phyloP scores from a whole-genome alignment of 2,329 filamentous ascomycete genomes.

The Talaromyces sp. region DNA sequence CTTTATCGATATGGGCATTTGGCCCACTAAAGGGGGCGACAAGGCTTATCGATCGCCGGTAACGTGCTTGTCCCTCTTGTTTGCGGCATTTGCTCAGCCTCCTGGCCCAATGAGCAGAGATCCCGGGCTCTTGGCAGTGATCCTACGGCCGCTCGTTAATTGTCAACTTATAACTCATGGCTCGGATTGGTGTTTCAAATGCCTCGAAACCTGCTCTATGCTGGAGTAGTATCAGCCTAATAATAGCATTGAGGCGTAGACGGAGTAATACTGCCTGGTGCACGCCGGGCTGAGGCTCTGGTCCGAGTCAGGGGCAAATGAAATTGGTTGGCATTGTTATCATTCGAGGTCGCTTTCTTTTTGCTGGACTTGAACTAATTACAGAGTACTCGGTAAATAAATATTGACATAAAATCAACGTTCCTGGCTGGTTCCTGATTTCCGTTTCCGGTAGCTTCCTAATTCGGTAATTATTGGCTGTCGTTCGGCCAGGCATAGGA shows the following conservation, averaged over 20 bases:
- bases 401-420: neutral
- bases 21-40: slow-evolving; percentile 1
- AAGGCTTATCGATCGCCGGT: neutral
- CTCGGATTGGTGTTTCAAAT: neutral
- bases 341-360: neutral
- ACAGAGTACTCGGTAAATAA: neutral
- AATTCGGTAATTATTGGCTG: neutral
- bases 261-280: neutral
- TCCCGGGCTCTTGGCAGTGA: neutral
- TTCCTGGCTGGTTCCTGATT: neutral
- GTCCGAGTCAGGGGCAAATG: too few species aligned
- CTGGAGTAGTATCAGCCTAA: neutral
- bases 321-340: too few species aligned
- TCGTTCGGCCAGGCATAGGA: neutral
- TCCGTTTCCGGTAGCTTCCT: neutral
- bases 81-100: neutral
- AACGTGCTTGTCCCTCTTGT: neutral
- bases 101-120: neutral
- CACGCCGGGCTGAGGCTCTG: too few species aligned
- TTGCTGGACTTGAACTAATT: neutral
- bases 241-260: neutral
- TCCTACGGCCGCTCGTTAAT: neutral
- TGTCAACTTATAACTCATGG: neutral
- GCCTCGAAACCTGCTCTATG: neutral
- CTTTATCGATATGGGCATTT: neutral